Conservation (phyloP, 2,329 filamentous ascomycete genomes). For the Elsinoe ampelina region DNA sequence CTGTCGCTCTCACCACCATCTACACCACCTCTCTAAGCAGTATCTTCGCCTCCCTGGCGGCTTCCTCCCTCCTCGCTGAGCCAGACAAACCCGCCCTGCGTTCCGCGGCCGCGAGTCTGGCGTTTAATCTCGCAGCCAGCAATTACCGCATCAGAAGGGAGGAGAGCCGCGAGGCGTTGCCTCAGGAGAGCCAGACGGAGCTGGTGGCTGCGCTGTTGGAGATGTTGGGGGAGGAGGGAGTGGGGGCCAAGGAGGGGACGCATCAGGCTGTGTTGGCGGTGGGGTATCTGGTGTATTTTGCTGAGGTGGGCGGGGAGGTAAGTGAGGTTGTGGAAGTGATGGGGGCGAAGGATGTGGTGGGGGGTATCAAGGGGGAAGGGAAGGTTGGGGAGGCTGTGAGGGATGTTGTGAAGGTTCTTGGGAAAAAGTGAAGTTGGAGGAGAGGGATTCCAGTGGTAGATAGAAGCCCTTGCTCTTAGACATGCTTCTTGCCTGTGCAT, state of each 20-base stretch:
- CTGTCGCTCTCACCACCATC: slow-evolving; percentile 51
- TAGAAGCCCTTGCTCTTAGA: not conserved
- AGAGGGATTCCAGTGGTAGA: not conserved
- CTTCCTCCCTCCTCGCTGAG: slow-evolving; percentile 64
- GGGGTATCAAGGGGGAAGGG: slow-evolving; percentile 30
- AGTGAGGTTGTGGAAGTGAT: slow-evolving; percentile 68
- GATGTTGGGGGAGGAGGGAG: slow-evolving; percentile 16
- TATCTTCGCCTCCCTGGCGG: slow-evolving; percentile 59
- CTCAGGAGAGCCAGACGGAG: slow-evolving; percentile 67
- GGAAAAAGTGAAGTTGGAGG: not conserved
- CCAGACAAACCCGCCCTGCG: slow-evolving; percentile 63
- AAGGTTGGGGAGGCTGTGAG: slow-evolving; percentile 28
- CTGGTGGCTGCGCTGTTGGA: slow-evolving; percentile 73
- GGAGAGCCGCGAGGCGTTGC: slow-evolving; percentile 46
- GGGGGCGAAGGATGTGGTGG: slow-evolving; percentile 60
- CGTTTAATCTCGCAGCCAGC: slow-evolving; percentile 69
- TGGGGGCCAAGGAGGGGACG: slow-evolving; percentile 5
- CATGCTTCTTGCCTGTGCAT: not conserved
- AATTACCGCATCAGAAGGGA: slow-evolving; percentile 58
- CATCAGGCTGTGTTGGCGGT: slow-evolving; percentile 61
- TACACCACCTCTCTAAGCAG: slow-evolving; percentile 28
- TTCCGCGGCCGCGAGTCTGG: slow-evolving; percentile 70
- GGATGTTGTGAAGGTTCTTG: slow-evolving; percentile 20
- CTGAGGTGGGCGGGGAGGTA: slow-evolving; percentile 62
- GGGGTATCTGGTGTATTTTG: slow-evolving; percentile 65